phyloP scores from a whole-genome alignment of 257 asterid species.

The Buddleja alternifolia region DNA sequence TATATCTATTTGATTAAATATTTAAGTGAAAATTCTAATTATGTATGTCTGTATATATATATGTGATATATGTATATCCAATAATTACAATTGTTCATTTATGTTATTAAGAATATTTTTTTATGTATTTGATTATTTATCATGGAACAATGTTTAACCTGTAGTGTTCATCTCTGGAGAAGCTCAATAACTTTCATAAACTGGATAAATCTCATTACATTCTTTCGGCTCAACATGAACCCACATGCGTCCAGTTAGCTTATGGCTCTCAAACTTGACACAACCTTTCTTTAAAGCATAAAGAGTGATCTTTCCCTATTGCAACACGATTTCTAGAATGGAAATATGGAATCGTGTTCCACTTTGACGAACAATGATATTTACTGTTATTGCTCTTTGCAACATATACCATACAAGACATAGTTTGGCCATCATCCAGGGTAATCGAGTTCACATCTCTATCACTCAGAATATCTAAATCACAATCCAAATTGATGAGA shows the following conservation, averaged over 20 bases:
- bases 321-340: slow-evolving; percentile 62
- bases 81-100: too few species aligned
- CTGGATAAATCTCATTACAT: slow-evolving; percentile 54
- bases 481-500: too few species aligned
- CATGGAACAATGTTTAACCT: too few species aligned
- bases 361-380: slow-evolving; percentile 62
- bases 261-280: slow-evolving; percentile 58
- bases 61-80: too few species aligned
- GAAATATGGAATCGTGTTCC: slow-evolving; percentile 64
- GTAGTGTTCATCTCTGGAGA: slow-evolving; percentile 40
- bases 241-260: slow-evolving; percentile 64
- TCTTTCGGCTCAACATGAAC: slow-evolving; percentile 66
- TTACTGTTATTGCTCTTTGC: slow-evolving; percentile 60
- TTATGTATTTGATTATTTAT: too few species aligned
- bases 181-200: slow-evolving; percentile 36
- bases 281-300: slow-evolving; percentile 60
- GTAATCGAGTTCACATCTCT: too few species aligned
- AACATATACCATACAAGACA: neutral
- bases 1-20: too few species aligned
- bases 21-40: too few species aligned
- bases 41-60: too few species aligned
- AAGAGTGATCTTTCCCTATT: slow-evolving; percentile 57
- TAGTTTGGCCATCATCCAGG: too few species aligned
- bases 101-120: too few species aligned
- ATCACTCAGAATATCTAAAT: too few species aligned